Percentiles rank a stretch among this genome's conserved stretches.
phyloP scores from a whole-genome alignment of 306 rosid genomes.

The Cicer arietinum region DNA sequence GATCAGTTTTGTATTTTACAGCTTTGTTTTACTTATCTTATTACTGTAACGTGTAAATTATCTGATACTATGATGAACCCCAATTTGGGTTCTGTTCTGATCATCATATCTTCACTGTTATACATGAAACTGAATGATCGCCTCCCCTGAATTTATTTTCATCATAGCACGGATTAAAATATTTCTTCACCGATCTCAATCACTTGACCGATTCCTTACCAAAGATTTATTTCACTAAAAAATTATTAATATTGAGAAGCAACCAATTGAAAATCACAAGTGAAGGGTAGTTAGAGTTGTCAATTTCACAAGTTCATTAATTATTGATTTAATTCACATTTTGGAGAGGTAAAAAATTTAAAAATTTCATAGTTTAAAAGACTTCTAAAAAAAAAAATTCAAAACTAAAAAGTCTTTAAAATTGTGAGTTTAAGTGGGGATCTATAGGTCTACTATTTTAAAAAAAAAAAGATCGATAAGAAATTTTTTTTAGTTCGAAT shows the following conservation, averaged over 20 bases:
- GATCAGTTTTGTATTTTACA: slow-evolving; percentile 45
- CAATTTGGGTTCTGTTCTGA: slow-evolving; percentile 51
- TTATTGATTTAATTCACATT: too few relatives aligned
- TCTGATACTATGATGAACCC: slow-evolving; percentile 40
- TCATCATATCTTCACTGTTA: neutral
- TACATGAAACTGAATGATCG: neutral
- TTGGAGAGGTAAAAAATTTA: too few relatives aligned
- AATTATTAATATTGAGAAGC: neutral
- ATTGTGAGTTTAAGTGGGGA: too few relatives aligned
- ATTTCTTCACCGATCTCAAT: neutral
- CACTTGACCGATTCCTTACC: neutral
- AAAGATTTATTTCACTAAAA: neutral
- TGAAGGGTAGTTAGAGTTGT: too few relatives aligned
- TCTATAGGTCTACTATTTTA: too few relatives aligned
- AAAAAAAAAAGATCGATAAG: too few relatives aligned
- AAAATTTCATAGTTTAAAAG: too few relatives aligned
- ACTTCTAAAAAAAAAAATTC: too few relatives aligned
- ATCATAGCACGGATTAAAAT: neutral
- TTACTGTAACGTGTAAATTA: slow-evolving; percentile 44
- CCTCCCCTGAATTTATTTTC: neutral
- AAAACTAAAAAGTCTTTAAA: too few relatives aligned
- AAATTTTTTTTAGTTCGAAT: too few relatives aligned
- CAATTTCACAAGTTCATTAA: too few relatives aligned
- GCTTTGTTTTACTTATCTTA: slow-evolving; percentile 4
- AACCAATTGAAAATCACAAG: neutral